These are phyloP conservation scores for Spatholobus suberectus DNA, from an alignment of 306 rosid species.

Conservation along the genomic window DNA sequence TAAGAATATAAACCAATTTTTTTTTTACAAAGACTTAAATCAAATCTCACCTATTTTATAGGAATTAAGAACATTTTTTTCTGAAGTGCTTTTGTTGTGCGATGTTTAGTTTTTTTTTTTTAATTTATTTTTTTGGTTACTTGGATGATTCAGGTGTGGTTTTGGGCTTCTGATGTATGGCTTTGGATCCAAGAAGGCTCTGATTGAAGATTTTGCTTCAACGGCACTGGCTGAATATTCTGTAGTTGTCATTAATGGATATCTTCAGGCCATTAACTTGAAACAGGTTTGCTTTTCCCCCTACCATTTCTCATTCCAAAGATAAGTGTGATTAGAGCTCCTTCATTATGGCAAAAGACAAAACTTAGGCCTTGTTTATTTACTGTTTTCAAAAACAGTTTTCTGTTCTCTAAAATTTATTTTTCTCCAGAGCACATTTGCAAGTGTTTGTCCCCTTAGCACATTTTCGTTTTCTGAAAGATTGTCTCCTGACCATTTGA, in stretches of 20 bases:
- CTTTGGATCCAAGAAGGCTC: constrained; percentile 88
- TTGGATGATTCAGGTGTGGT: constrained; percentile 61
- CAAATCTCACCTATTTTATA: too few relatives aligned
- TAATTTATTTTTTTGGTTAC: not conserved
- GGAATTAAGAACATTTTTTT: too few relatives aligned
- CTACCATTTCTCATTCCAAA: not conserved
- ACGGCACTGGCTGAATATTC: constrained; percentile 64
- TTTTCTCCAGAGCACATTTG: not conserved
- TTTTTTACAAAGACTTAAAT: too few relatives aligned
- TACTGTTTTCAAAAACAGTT: not conserved
- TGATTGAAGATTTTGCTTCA: constrained; percentile 95
- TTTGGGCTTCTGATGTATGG: constrained; percentile 90
- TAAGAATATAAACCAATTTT: too few relatives aligned
- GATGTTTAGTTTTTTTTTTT: not conserved
- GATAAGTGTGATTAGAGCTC: not conserved
- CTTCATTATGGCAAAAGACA: not conserved
- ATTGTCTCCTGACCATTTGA: not conserved
- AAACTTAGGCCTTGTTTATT: not conserved
- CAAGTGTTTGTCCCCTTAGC: not conserved
- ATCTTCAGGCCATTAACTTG: constrained; percentile 79
- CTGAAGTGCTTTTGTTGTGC: not conserved
- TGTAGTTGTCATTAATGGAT: constrained; percentile 85
- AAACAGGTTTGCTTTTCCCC: constrained; percentile 66
- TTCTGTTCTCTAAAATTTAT: not conserved
- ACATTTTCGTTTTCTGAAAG: not conserved